phyloP scores from a whole-genome alignment of 208 protist species.

The Leishmania arabica region DNA sequence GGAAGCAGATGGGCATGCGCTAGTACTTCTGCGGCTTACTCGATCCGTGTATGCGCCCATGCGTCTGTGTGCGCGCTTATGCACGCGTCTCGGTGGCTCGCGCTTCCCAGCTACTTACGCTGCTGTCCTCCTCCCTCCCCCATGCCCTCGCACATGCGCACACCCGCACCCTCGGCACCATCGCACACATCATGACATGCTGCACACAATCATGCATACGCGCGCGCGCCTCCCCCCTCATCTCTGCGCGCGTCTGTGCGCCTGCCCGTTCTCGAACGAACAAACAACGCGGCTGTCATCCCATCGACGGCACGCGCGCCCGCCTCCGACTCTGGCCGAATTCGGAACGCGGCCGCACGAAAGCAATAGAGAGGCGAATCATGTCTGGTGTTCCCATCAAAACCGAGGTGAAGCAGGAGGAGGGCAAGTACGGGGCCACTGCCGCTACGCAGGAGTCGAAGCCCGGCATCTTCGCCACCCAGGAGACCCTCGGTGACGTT shows the following conservation, averaged over 20 bases:
- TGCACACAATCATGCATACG: background rate
- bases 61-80: slow-evolving; percentile 6
- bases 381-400: slow-evolving; percentile 24
- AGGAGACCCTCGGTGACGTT: slow-evolving; percentile 8
- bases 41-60: background rate
- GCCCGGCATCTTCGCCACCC: slow-evolving; percentile 14
- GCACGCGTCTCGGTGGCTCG: background rate
- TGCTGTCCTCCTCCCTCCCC: slow-evolving; percentile 8
- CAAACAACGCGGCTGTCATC: background rate
- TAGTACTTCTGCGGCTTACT: background rate
- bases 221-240: too few species aligned
- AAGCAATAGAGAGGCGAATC: background rate
- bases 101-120: background rate
- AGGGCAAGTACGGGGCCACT: slow-evolving; percentile 15
- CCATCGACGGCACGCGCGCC: too few species aligned
- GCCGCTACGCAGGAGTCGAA: slow-evolving; percentile 41
- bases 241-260: background rate
- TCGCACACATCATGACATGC: background rate
- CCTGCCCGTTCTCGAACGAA: too few species aligned
- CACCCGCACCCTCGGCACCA: background rate
- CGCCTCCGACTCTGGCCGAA: background rate
- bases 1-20: background rate
- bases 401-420: slow-evolving; percentile 34
- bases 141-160: background rate
- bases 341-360: background rate